Percentiles rank a stretch among this genome's conserved stretches.
These are phyloP conservation scores for Moniliophthora roreri DNA, from an alignment of 1,284 basidiomycete genomes.

Conservation along the genomic window DNA sequence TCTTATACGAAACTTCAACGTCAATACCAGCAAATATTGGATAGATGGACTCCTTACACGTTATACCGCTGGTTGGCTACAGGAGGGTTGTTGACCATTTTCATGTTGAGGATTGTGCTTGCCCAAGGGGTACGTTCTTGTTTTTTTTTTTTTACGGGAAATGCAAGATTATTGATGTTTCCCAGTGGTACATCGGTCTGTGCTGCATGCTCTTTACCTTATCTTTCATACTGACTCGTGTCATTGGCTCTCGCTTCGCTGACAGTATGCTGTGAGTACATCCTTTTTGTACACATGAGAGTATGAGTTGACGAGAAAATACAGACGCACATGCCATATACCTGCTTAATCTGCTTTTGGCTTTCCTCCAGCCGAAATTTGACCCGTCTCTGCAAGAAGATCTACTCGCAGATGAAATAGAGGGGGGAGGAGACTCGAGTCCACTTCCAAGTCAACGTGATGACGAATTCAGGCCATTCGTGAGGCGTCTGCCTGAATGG, in stretches of 20 bases:
- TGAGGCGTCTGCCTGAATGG: slow-evolving; percentile 94
- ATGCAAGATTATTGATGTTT: slow-evolving; percentile 8
- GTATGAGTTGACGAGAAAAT: slow-evolving; percentile 2
- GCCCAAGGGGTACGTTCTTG: slow-evolving; percentile 79
- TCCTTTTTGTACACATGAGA: slow-evolving; percentile 5
- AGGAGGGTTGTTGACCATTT: slow-evolving; percentile 70
- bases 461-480: slow-evolving; percentile 96
- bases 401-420: slow-evolving; percentile 91
- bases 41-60: slow-evolving; percentile 89
- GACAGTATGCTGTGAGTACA: slow-evolving; percentile 70
- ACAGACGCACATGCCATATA: slow-evolving; percentile 89
- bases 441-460: slow-evolving; percentile 67
- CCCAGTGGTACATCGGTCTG: slow-evolving; percentile 93
- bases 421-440: slow-evolving; percentile 76
- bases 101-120: slow-evolving; percentile 86
- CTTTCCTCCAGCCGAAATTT: slow-evolving; percentile 91
- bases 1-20: slow-evolving; percentile 55
- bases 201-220: slow-evolving; percentile 20
- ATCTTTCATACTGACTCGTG: slow-evolving; percentile 6
- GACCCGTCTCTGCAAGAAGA: slow-evolving; percentile 96
- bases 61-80: slow-evolving; percentile 90
- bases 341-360: slow-evolving; percentile 86
- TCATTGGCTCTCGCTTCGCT: not conserved
- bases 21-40: slow-evolving; percentile 83
- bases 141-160: not conserved